Evolutionary conservation across 1,284 basidiomycete species (phyloP), one percentile per base, ranked within the genome.

Genomic region (Earliella scabrosa): DNA sequence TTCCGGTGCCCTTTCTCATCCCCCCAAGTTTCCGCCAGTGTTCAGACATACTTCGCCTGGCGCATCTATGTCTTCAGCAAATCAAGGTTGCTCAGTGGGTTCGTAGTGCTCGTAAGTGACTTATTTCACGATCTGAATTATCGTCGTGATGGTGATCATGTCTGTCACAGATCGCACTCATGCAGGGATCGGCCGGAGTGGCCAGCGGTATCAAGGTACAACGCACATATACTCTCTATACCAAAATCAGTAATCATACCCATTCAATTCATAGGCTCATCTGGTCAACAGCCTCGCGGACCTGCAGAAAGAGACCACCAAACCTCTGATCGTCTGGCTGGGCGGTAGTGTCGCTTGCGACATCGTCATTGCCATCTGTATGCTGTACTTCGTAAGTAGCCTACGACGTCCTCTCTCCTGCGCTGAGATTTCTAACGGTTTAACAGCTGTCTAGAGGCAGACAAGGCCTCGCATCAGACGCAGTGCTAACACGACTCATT

Each of bases 11-110:
- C 14, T 20, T 11, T 20, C 11, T 44, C 11, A n/a, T 14, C 9
- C 9, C 18, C 32, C 6, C 27, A 26, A 63, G 61, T 56, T 4
- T 56, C 50, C 38, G 34, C 45, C 1, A 48, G 46, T 2, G 52
- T 60, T 3, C 61, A 63, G 24, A 40, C n/a, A 10, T 57, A 58
- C 40, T 60, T 52, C 46, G 52, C 61, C 0, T 63, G 56, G 55
- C 38, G 61, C 9, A 60, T 63, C n/a, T 56, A 56, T 35, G 45
- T 58, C 11, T 40, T 63, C 6, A 52, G 61, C 32, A 21, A 23
- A 14, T 59, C 55, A 1, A 47, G 29, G 20, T 2, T 45, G 1
- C 50, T 63, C 1, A 18, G 34, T 5, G 38, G 26, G 4, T 29
- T 46, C 41, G 52, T 63, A 21, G 26, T 27, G 10, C 8, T 52